Base-by-base conservation (phyloP, 1,139 yeast genomes). In the Suhomyces taliae region DNA sequence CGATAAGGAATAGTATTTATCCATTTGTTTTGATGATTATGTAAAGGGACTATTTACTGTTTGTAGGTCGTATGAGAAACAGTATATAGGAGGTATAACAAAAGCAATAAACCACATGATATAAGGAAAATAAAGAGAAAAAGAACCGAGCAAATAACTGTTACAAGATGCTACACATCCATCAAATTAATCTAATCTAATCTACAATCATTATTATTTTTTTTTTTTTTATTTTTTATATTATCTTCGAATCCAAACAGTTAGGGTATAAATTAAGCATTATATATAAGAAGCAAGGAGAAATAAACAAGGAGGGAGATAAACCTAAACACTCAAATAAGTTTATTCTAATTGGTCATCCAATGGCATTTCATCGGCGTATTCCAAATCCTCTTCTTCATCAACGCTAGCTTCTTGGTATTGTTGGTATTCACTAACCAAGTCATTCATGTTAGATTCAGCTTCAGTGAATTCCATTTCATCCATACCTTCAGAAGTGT, bases 401-500 rank as follows among this genome's bases (percentile, higher is more conserved):
- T 83, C 87, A 53, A 84, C 79, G 50, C 83, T 78, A 38, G 90
- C 93, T 57, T 86, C 93, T 76, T 89, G 96, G 75, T 90, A 89
- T 74, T 90, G 96, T 74, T 88, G 95, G 69, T 89, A 89, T 70
- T 90, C 97, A 62, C 85, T 82, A 50, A 90, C 90, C 65, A 90
- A 78, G 70, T 90, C 97, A 60, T 81, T 82, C 90, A 90, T 84
- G 69, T 90, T 88, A 46, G 77, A 69, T 60, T 79, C 90, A 45
- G 97, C 97, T 73, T 90, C 97, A 53, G 90, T 82, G 69, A 90
- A 90, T 74, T 90, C 97, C 78, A 85, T 80, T 70, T 86, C 95
- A 65, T 90, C 97, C 97, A 90, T 90, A 73, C 97, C 97, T 72
- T 90, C 97, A 55, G 85, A 82, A 24, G 95, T 87, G 71, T 88